phyloP scores from a whole-genome alignment of 2,329 filamentous ascomycete genomes.

The Lecanicillium sp. region DNA sequence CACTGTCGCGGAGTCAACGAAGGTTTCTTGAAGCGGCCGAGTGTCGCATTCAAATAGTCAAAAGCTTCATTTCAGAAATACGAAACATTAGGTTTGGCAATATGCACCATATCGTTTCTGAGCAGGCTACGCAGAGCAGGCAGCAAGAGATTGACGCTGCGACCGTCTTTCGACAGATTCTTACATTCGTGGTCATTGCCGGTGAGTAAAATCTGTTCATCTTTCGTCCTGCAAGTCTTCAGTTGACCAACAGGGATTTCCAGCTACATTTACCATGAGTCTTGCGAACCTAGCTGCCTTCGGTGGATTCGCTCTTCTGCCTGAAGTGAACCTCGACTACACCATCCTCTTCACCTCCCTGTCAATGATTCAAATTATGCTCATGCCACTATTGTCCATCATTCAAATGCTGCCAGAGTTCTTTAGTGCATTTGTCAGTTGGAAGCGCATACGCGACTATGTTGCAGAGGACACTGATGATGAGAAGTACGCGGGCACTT shows the following conservation, averaged over 20 bases:
- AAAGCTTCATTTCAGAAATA: slow-evolving; percentile 1
- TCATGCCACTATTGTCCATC: slow-evolving; percentile 4
- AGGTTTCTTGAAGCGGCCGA: neutral
- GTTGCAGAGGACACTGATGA: neutral
- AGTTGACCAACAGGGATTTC: no score
- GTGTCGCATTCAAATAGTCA: neutral
- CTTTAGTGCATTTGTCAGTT: neutral
- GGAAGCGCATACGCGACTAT: neutral
- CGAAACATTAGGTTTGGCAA: neutral
- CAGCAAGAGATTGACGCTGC: slow-evolving; percentile 2
- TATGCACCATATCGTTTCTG: neutral
- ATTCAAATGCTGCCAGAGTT: slow-evolving; percentile 3
- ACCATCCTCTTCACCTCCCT: slow-evolving; percentile 2
- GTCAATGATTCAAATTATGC: slow-evolving; percentile 4
- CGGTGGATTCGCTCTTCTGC: slow-evolving; percentile 2
- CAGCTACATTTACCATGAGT: slow-evolving; percentile 1
- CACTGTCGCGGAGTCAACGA: slow-evolving; percentile 1
- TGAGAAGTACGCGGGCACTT: no score
- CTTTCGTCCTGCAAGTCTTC: neutral
- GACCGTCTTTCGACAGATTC: slow-evolving; percentile 1
- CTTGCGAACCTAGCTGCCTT: slow-evolving; percentile 2
- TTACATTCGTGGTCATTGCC: slow-evolving; percentile 1
- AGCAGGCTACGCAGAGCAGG: neutral
- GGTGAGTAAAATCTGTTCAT: neutral
- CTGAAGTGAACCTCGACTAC: slow-evolving; percentile 1